phyloP scores from a whole-genome alignment of 495 filamentous ascomycete species.

The Oidiodendron maius region DNA sequence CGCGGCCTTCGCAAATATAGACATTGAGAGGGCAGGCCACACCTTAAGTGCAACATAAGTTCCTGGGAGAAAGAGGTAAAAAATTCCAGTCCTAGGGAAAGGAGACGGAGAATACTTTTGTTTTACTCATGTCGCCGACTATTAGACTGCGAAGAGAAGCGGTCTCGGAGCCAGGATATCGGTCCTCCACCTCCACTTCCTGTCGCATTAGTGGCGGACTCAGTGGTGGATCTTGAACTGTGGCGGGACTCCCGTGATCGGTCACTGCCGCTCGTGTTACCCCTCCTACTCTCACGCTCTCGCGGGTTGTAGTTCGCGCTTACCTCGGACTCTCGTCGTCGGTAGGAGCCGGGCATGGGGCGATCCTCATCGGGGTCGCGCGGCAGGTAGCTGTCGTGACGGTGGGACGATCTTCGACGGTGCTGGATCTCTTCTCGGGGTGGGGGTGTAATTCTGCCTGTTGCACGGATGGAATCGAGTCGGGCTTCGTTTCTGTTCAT shows the following conservation, averaged over 20 bases:
- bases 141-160: constrained; percentile 16
- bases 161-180: constrained; percentile 32
- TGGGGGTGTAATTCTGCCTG: constrained; percentile 13
- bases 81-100: too few species aligned
- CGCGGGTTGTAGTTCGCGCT: constrained; percentile 1
- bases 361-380: too few species aligned
- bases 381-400: neutral
- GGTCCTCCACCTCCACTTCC: constrained; percentile 24
- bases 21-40: too few species aligned
- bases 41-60: too few species aligned
- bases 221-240: constrained; percentile 12
- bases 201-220: constrained; percentile 2
- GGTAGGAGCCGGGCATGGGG: too few species aligned
- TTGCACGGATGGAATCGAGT: constrained; percentile 17
- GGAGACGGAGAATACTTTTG: too few species aligned
- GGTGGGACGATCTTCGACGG: neutral
- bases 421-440: neutral
- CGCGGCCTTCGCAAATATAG: too few species aligned
- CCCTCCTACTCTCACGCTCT: constrained; percentile 10
- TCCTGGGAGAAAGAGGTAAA: too few species aligned
- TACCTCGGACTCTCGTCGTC: constrained; percentile 7
- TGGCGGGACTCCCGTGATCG: constrained; percentile 8
- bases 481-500: constrained; percentile 19
- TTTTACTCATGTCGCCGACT: constrained; percentile 9
- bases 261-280: constrained; percentile 13